Evolutionary conservation across 2,329 filamentous ascomycete genomes (phyloP).

Genomic region (Scolecobasidium constrictum): DNA sequence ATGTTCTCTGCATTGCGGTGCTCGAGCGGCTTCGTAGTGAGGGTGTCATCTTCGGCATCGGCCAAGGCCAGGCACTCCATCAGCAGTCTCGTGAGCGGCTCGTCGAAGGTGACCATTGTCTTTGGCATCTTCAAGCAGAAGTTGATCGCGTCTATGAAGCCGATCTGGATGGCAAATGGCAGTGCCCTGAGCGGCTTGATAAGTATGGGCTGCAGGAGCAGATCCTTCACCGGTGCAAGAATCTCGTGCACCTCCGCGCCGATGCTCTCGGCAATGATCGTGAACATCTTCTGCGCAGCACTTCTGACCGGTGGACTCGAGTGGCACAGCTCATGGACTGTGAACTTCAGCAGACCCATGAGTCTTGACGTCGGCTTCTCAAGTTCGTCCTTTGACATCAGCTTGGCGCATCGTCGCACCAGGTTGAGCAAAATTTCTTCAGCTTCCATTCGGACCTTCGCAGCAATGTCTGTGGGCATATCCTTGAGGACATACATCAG

Average conservation of each 20-base stretch:
- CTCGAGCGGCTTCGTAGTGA: conserved; percentile 87
- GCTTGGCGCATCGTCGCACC: conserved; percentile 66
- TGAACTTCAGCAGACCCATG: conserved; percentile 67
- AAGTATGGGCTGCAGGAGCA: conserved; percentile 83
- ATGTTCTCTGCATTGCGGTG: conserved; percentile 95
- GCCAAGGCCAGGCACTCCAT: conserved; percentile 90
- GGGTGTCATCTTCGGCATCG: conserved; percentile 85
- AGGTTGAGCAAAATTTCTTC: conserved; percentile 75
- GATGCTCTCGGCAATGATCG: conserved; percentile 69
- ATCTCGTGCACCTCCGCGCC: conserved; percentile 76
- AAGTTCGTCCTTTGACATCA: conserved; percentile 68
- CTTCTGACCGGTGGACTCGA: conserved; percentile 93
- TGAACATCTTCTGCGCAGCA: conserved; percentile 70
- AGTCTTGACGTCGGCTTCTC: conserved; percentile 56
- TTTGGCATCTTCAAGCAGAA: conserved; percentile 86
- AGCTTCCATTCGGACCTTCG: conserved; percentile 73
- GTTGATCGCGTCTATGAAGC: conserved; percentile 94
- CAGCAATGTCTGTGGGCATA: conserved; percentile 87
- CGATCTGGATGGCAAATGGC: conserved; percentile 91
- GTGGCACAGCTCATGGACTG: conserved; percentile 82
- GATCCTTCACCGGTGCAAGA: conserved; percentile 79
- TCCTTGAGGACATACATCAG: conserved; percentile 97
- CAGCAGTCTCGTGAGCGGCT: conserved; percentile 77
- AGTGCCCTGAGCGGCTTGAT: conserved; percentile 87
- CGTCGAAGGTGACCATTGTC: conserved; percentile 84